A percentile compares a stretch with the other conserved stretches of the same genome.
Conservation (phyloP, 2,329 filamentous ascomycete species). For the Parasarocladium wereldwijsianum region DNA sequence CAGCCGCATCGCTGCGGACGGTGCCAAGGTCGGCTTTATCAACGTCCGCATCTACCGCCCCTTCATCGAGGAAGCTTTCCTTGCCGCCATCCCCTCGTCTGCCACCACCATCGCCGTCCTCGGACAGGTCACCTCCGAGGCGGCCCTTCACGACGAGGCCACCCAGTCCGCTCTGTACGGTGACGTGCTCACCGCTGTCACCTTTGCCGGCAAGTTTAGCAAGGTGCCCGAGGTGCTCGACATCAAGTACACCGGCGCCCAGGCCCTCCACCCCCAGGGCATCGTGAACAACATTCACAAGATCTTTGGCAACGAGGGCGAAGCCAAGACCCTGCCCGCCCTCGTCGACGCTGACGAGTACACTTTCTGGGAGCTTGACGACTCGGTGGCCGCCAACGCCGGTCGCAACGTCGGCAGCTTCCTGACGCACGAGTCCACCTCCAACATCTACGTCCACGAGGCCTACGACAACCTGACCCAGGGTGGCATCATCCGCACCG, state of each 20-base stretch:
- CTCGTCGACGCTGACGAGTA: slow-evolving; percentile 60
- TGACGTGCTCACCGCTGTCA: slow-evolving; percentile 77
- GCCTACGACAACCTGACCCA: slow-evolving; percentile 49
- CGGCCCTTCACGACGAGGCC: slow-evolving; percentile 58
- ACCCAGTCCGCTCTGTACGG: slow-evolving; percentile 76
- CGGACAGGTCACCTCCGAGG: slow-evolving; percentile 68
- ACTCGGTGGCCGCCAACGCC: slow-evolving; percentile 50
- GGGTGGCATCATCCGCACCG: slow-evolving; percentile 71
- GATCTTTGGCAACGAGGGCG: slow-evolving; percentile 39
- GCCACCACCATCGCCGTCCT: slow-evolving; percentile 68
- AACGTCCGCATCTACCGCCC: slow-evolving; percentile 90
- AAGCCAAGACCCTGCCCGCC: slow-evolving; percentile 23
- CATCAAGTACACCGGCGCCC: slow-evolving; percentile 72
- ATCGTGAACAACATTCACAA: slow-evolving; percentile 36
- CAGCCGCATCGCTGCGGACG: slow-evolving; percentile 53
- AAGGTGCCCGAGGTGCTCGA: slow-evolving; percentile 56
- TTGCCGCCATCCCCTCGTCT: slow-evolving; percentile 63
- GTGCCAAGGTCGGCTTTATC: slow-evolving; percentile 70
- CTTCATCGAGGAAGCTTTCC: slow-evolving; percentile 88
- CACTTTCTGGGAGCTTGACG: slow-evolving; percentile 84
- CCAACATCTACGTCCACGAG: slow-evolving; percentile 46
- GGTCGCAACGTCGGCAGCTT: slow-evolving; percentile 43
- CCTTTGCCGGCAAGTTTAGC: slow-evolving; percentile 58
- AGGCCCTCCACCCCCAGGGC: slow-evolving; percentile 38
- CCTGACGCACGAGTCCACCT: slow-evolving; percentile 58